Base-by-base conservation (phyloP, 129 eudicot species). In the Heracleum sosnowskyi region DNA sequence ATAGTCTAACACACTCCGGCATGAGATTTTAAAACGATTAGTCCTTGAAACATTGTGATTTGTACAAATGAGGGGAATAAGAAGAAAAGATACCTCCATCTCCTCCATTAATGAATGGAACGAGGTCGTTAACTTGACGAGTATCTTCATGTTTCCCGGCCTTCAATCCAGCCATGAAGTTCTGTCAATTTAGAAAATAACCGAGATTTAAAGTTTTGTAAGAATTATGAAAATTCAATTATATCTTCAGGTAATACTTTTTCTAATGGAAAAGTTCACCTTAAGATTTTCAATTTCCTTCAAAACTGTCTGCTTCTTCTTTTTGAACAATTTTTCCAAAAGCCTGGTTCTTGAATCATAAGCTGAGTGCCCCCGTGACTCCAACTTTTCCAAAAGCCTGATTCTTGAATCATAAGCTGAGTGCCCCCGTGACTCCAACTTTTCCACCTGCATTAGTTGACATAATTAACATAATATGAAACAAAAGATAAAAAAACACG, bases 91-190 rank as follows among this genome's bases (percentile, higher is more conserved):
- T 57, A 57, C 66, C 66, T 55, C 31, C 31, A 22, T 55, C 64
- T 24, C 31, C 64, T 57, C 66, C 66, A 57, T 57, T 57, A 57
- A 57, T 57, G 66, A 57, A 57, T 57, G 66, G n/a, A n/a, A 57
- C 66, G 16, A 57, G 66, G 66, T 57, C 66, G 9, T 57, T 16
- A 57, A 57, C 66, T n/a, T 57, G 28, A n/a, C 33, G 66, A 26
- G 33, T 57, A 57, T 57, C 66, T 57, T 57, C 66, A n/a, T 9
- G 15, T n/a, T 57, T 15, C 33, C 66, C 3, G 10, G 5, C 33
- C 33, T 57, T n/a, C 1, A 57, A 7, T 57, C 66, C 66, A 57
- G 66, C 66, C 66, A 57, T n/a, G 33, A 57, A 9, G 66, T 57
- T 57, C 66, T 57, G n/a, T 10, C 12, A 24, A 57, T 57, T 57